Percentiles rank a stretch among this genome's conserved stretches.
These are phyloP conservation scores for Kodamaea neixiangensis DNA, from an alignment of 805 yeast genomes.

Conservation along the genomic window DNA sequence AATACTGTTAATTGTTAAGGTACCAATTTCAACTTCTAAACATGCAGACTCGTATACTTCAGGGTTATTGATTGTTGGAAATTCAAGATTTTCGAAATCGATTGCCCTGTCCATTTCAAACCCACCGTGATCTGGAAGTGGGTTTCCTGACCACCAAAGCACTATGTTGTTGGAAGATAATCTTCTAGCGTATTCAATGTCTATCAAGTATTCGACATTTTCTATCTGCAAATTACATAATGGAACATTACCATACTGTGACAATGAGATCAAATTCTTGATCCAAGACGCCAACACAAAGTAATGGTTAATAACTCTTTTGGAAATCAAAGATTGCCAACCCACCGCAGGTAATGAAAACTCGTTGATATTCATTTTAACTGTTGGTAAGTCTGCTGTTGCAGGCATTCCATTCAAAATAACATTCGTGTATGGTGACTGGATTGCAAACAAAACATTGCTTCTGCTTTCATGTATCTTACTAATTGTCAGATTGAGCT, in stretches of 20 bases:
- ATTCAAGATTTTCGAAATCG: conserved; percentile 60
- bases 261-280: conserved; percentile 59
- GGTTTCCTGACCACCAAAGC: conserved; percentile 90
- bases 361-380: conserved; percentile 61
- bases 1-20: conserved; percentile 82
- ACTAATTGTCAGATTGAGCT: conserved; percentile 53
- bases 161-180: conserved; percentile 65
- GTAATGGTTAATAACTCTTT: conserved; percentile 67
- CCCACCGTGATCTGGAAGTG: conserved; percentile 86
- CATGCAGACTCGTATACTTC: conserved; percentile 78
- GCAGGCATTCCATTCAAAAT: conserved; percentile 49
- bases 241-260: conserved; percentile 80
- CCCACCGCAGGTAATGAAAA: conserved; percentile 69
- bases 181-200: conserved; percentile 81
- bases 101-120: conserved; percentile 59
- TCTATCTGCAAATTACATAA: conserved; percentile 82
- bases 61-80: conserved; percentile 73
- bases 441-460: conserved; percentile 66
- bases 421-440: conserved; percentile 61
- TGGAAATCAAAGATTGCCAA: conserved; percentile 73
- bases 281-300: conserved; percentile 76
- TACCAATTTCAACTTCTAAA: conserved; percentile 75
- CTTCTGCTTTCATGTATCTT: conserved; percentile 62
- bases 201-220: conserved; percentile 76
- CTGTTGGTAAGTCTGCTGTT: conserved; percentile 58